Base-by-base conservation (phyloP, 78 protist genomes). In the Isochrysis galbana region DNA sequence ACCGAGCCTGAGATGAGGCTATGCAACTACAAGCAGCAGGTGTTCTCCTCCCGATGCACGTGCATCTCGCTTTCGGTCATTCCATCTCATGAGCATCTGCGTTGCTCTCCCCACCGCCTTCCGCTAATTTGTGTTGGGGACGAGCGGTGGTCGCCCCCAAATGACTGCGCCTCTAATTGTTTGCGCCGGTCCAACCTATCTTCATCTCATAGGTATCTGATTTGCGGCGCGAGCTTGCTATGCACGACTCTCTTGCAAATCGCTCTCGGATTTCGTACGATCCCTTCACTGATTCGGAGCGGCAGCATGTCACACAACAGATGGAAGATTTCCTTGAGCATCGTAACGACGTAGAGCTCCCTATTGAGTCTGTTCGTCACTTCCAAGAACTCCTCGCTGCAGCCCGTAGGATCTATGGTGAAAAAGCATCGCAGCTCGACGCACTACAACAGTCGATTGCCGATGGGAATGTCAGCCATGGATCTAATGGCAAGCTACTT, bases 171-270 rank as follows among this genome's bases (percentile, higher is more conserved):
- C n/a, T n/a, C n/a, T n/a, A n/a, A n/a, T n/a, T n/a, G n/a, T n/a
- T n/a, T n/a, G n/a, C n/a, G n/a, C n/a, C n/a, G n/a, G n/a, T n/a
- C n/a, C n/a, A n/a, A n/a, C n/a, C n/a, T n/a, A 54, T 23, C 38
- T 14, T 22, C 74, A n/a, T 29, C 45, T 36, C 82, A 1, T 19
- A 72, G 90, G 80, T 95, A 47, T 2, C 2, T 5, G 96, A 95
- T 41, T 94, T 95, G 84, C 94, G 90, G 95, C 90, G 55, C 42
- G 98, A 96, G 93, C 95, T 96, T 77, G 96, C 96, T 26, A 96
- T 96, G 98, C 97, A 94, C 93, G 96, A 96, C 93, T 55, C 95
- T 2, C 94, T 96, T 46, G 38, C 93, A 51, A 72, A 80, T 38
- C 84, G 94, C 32, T 10, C 48, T 44, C 72, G 92, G 51, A 88